Conservation (phyloP, 202 grass and related monocot genomes). For the Digitaria exilis region DNA sequence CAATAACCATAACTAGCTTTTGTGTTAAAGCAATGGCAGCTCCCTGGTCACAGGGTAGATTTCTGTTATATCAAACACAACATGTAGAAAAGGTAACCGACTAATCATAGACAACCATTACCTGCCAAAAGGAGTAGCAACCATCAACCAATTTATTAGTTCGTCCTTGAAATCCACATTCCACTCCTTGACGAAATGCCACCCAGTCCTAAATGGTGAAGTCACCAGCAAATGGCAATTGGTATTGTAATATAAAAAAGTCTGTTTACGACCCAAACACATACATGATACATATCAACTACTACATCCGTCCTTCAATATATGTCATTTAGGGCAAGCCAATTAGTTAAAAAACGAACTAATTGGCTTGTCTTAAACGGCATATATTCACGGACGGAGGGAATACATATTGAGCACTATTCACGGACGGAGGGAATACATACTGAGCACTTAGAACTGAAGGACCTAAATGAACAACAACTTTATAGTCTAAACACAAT, state of each 20-base stretch:
- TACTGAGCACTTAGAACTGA: conserved; percentile 3
- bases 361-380: too few relatives aligned
- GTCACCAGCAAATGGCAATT: background rate
- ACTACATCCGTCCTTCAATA: too few relatives aligned
- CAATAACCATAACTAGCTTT: conserved; percentile 62
- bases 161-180: conserved; percentile 96
- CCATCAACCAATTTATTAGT: conserved; percentile 97
- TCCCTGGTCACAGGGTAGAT: conserved; percentile 55
- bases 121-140: conserved; percentile 99
- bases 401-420: too few relatives aligned
- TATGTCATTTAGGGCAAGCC: background rate
- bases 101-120: conserved; percentile 40
- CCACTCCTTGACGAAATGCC: conserved; percentile 84
- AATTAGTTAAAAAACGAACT: too few relatives aligned
- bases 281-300: conserved; percentile 16
- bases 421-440: too few relatives aligned
- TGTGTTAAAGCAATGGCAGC: conserved; percentile 76
- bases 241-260: conserved; percentile 28
- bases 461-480: conserved; percentile 12
- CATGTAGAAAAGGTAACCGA: conserved; percentile 17
- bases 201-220: conserved; percentile 70
- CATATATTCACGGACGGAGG: too few relatives aligned
- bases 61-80: conserved; percentile 31
- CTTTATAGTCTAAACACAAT: conserved; percentile 17
- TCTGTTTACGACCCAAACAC: background rate